These are phyloP conservation scores for Syncephalis fuscata DNA, from an alignment of 371 early-diverging fungal genomes.

Conservation along the genomic window DNA sequence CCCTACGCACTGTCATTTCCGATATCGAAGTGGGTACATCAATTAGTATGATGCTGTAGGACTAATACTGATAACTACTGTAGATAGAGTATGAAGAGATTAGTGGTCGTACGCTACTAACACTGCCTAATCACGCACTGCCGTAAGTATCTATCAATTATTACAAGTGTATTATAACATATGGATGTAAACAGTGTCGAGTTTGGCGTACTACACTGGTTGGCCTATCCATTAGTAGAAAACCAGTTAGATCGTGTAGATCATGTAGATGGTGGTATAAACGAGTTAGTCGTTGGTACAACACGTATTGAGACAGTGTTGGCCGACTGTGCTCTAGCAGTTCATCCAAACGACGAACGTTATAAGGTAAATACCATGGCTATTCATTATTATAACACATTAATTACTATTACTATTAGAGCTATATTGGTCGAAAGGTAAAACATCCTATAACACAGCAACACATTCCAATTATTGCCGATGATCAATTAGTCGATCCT, in stretches of 20 bases:
- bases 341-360: conserved; percentile 73
- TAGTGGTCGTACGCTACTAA: conserved; percentile 61
- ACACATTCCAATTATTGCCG: conserved; percentile 82
- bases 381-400: conserved; percentile 86
- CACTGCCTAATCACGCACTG: conserved; percentile 58
- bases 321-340: conserved; percentile 96
- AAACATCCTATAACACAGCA: conserved; percentile 77
- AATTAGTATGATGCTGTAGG: background rate
- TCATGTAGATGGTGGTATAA: conserved; percentile 64
- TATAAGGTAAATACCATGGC: conserved; percentile 75
- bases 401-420: conserved; percentile 16
- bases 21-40: conserved; percentile 79
- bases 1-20: conserved; percentile 92
- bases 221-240: conserved; percentile 74
- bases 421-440: conserved; percentile 61
- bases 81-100: conserved; percentile 79
- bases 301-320: conserved; percentile 99
- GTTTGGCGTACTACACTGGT: conserved; percentile 55
- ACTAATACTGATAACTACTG: background rate
- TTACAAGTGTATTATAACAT: background rate
- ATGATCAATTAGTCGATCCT: conserved; percentile 87
- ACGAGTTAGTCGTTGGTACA: conserved; percentile 91
- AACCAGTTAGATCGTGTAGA: conserved; percentile 91
- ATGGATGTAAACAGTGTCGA: conserved; percentile 35
- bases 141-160: conserved; percentile 19